Percentiles rank a stretch among this genome's conserved stretches.
Evolutionary conservation across 1,284 basidiomycete species (phyloP).

Genomic region (Tilletiopsis washingtonensis): DNA sequence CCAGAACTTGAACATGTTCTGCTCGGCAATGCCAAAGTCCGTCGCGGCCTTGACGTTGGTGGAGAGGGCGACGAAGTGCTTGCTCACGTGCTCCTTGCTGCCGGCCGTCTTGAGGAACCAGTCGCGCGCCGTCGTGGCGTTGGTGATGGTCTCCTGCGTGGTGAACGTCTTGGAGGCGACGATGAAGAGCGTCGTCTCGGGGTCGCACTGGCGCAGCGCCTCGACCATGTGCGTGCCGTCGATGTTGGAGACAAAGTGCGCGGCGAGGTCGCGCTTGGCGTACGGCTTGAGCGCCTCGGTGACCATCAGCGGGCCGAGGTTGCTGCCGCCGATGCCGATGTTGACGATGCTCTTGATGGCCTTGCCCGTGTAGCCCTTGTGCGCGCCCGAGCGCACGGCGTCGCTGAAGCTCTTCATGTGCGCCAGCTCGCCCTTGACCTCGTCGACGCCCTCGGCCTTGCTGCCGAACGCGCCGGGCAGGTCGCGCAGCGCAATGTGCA

Average conservation of each 20-base stretch:
- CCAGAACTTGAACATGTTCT: slow-evolving; percentile 99
- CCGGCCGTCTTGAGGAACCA: slow-evolving; percentile 80
- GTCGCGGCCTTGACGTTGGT: slow-evolving; percentile 93
- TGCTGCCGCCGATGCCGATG: slow-evolving; percentile 96
- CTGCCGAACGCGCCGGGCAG: slow-evolving; percentile 60
- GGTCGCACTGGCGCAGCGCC: slow-evolving; percentile 70
- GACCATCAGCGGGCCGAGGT: slow-evolving; percentile 97
- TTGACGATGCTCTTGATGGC: slow-evolving; percentile 89
- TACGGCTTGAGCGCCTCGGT: slow-evolving; percentile 93
- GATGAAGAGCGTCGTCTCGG: slow-evolving; percentile 93
- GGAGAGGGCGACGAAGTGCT: slow-evolving; percentile 96
- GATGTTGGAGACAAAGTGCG: slow-evolving; percentile 94
- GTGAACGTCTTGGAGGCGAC: slow-evolving; percentile 98
- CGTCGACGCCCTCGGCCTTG: slow-evolving; percentile 61
- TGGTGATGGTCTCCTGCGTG: slow-evolving; percentile 98
- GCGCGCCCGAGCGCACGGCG: slow-evolving; percentile 70
- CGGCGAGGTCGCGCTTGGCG: slow-evolving; percentile 75
- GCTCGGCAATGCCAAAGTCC: slow-evolving; percentile 81
- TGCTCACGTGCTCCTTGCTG: slow-evolving; percentile 79
- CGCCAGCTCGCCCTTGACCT: slow-evolving; percentile 73
- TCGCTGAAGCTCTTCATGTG: slow-evolving; percentile 90
- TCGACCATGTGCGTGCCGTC: slow-evolving; percentile 96
- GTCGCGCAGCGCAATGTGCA: slow-evolving; percentile 90
- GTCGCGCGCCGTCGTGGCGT: slow-evolving; percentile 81
- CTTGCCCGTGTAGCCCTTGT: slow-evolving; percentile 98